Base-by-base conservation (phyloP, 2,329 filamentous ascomycete species). In the Ilyonectria sp. region DNA sequence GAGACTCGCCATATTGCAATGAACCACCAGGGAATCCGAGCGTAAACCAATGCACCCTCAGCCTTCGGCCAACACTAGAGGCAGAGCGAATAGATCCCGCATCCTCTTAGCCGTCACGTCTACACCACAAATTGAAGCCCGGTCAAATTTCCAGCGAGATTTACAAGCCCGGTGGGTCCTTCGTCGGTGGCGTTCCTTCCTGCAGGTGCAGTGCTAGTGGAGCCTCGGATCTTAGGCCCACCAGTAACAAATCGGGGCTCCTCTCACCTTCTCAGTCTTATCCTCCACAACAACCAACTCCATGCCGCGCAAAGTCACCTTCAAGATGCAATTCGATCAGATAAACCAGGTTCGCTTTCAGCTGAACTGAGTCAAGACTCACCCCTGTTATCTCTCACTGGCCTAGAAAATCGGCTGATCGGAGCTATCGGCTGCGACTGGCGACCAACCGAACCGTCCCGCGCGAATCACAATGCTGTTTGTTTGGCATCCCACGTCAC, bases 381-480 rank as follows among this genome's bases (percentile, higher is more conserved):
- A 21, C 6, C 31, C 31, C 17, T 53, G 29, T 5, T 29, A 3
- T 15, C 11, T 8, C 50, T 31, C 37, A 26, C 23, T 11, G 8
- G 40, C n/a, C n/a, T 33, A 15, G 29, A 58, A 37, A 31, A 15
- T 4, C 19, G 29, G 37, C 50, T 29, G 19, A 44, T 35, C 37
- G 44, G 60, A n/a, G 9, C 26, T n/a, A 40, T 50, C 49, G 29
- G 29, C 58, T 35, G 8, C 21, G 60, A 52, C 40, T 53, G 10
- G 31, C 29, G 29, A 13, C 62, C 52, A 37, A 57, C 23, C 26
- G 33, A 43, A 52, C n/a, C 29, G 17, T 33, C n/a, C 17, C 40
- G 46, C 21, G 19, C 35, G 57, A 56, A 55, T 43, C 31, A 31
- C 57, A n/a, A 59, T 55, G 62, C 54, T n/a, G 15, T 15, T 44